Evolutionary conservation across 1,284 basidiomycete species (phyloP), one percentile per base, ranked within the genome.

Genomic region (Ceratobasidium sp.): DNA sequence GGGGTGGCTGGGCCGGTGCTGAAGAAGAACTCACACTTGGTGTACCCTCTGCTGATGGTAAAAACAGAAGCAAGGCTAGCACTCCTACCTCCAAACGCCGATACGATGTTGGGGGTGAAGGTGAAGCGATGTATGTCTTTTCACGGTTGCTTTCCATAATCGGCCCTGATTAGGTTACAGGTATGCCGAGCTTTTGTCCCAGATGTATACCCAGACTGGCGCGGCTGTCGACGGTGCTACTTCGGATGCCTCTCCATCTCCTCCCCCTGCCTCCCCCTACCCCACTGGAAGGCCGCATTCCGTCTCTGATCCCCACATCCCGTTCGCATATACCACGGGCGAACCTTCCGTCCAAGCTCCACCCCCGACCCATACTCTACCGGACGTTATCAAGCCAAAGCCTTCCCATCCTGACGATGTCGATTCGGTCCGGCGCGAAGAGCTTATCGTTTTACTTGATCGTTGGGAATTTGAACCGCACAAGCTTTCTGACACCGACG

Each of bases 391-490:
- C 75, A 82, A 19, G 77, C 81, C 1, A 78, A 65, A 13, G 29
- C 39, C 53, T 24, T 61, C 22, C 48, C 63, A 51, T 27, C 34
- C 75, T 43, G 37, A 62, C 27, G 68, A 22, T 79, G 1, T 80
- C 81, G 0, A 81, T 81, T 80, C 79, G 58, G 83, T 79, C 77
- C 83, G 77, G 74, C 81, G 78, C 77, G 80, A 53, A 80, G 81
- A 82, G 79, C 83, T 81, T 82, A 91, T 97, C 76, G 80, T 84
- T 24, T 84, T 86, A 0, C 85, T 97, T 9, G 89, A 91, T 76
- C 86, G 84, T 9, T 97, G 95, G 95, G 84, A 92, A 77, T 98
- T 97, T 81, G 91, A 95, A 78, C 95, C 95, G 1, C 91, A 94
- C 81, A 87, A 87, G 63, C 86, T 96, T 37, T 86, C 88, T 5